Base-by-base conservation (phyloP, 2,329 filamentous ascomycete species). In the Colletotrichum tofieldiae region DNA sequence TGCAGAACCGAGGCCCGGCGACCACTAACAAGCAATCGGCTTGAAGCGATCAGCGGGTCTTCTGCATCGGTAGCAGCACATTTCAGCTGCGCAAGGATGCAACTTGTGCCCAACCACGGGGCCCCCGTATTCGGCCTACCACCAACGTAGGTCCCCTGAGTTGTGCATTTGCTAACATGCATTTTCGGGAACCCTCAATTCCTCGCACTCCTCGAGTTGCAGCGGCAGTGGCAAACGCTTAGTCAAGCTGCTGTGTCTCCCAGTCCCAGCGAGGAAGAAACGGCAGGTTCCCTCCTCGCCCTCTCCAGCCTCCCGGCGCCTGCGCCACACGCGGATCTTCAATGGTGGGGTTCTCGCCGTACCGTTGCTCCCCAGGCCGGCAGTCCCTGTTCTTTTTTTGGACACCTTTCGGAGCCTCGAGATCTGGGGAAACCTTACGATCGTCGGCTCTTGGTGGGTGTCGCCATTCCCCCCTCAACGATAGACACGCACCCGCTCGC, bases 311-410 rank as follows among this genome's bases (percentile, higher is more conserved):
- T 61, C 47, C 59, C 37, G 49, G 23, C 18, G 41, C 55, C 72
- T 74, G 72, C 65, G 72, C 72, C 72, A 73, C 72, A 73, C 61
- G 65, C 51, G 47, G 70, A 65, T 74, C 69, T 67, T 60, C 52
- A 59, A 64, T 14, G 39, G 71, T 67, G 68, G 61, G 69, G 72
- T 45, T 51, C 26, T 60, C 55, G 63, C 55, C 61, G 61, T 61
- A 61, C 26, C 54, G 58, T 51, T 54, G 37, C 59, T 54, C 64
- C 66, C 47, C 47, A 66, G 2, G 20, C 52, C 29, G 29, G 71
- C 67, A 73, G 71, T 58, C 61, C 61, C 35, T 73, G 69, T 74
- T 74, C 72, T 74, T 73, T 74, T 74, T 74, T 74, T 74, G 65
- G 65, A 41, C 23, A 59, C 12, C 35, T 47, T 65, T 62, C 63